These are phyloP conservation scores for Boletus rubropictus DNA, from an alignment of 768 basidiomycete species.

Conservation along the genomic window DNA sequence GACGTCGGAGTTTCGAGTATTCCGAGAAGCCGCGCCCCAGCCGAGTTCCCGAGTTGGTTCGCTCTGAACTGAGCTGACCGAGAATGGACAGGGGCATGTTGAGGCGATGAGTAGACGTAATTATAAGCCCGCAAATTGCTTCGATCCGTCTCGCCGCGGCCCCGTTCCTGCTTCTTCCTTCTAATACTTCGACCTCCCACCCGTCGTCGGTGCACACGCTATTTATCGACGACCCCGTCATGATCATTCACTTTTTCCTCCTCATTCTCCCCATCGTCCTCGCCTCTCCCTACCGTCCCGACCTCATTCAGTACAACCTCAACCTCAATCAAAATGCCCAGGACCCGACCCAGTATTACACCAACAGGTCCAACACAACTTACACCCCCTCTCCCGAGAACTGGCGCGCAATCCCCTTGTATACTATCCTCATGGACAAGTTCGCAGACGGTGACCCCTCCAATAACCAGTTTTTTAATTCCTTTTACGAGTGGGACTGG, in stretches of 20 bases:
- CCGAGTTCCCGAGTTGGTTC: too few species aligned
- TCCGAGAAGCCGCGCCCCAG: too few species aligned
- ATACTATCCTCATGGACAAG: slow-evolving; percentile 85
- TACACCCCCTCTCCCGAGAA: slow-evolving; percentile 79
- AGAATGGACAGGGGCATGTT: too few species aligned
- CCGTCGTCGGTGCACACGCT: background rate
- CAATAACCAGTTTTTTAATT: slow-evolving; percentile 85
- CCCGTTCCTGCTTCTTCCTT: background rate
- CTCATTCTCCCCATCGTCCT: slow-evolving; percentile 33
- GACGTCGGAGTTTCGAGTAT: too few species aligned
- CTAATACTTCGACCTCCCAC: background rate
- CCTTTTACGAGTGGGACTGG: slow-evolving; percentile 78
- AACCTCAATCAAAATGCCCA: slow-evolving; percentile 72
- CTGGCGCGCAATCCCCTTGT: slow-evolving; percentile 79
- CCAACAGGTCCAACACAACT: slow-evolving; percentile 53
- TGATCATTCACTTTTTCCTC: slow-evolving; percentile 34
- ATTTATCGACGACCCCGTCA: background rate
- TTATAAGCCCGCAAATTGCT: background rate
- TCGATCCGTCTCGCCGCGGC: background rate
- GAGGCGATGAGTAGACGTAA: background rate
- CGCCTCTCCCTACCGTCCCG: slow-evolving; percentile 63
- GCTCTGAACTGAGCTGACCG: too few species aligned
- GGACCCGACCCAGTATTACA: slow-evolving; percentile 57
- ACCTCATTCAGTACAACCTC: slow-evolving; percentile 69
- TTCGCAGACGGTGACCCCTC: slow-evolving; percentile 89